phyloP scores from a whole-genome alignment of 2,329 filamentous ascomycete genomes.

The Clonostachys sp. region DNA sequence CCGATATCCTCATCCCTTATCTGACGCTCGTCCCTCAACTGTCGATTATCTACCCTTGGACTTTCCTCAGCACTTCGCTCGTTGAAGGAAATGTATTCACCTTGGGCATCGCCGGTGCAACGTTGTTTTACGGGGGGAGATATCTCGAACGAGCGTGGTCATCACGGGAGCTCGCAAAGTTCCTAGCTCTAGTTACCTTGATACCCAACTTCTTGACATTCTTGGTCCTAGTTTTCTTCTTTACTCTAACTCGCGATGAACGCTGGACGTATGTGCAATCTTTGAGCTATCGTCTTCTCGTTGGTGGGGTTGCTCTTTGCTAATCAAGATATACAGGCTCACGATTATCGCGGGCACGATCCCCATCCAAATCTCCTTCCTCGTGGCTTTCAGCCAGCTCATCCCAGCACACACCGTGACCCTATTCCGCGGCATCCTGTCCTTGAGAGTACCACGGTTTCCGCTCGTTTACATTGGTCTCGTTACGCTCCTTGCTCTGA shows the following conservation, averaged over 20 bases:
- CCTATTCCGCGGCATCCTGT: constrained; percentile 81
- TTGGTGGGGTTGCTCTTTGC: background rate
- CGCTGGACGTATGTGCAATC: constrained; percentile 58
- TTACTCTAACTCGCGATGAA: constrained; percentile 62
- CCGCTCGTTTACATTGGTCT: constrained; percentile 71
- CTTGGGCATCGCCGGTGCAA: constrained; percentile 68
- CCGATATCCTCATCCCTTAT: constrained; percentile 73
- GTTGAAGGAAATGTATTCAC: constrained; percentile 94
- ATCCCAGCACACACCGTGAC: constrained; percentile 96
- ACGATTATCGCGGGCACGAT: constrained; percentile 86
- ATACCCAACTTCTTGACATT: constrained; percentile 79
- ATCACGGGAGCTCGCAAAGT: constrained; percentile 86
- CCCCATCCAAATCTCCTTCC: constrained; percentile 85
- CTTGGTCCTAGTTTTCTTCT: constrained; percentile 68
- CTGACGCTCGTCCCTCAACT: constrained; percentile 80
- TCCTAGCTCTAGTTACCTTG: constrained; percentile 71
- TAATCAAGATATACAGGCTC: constrained; percentile 41
- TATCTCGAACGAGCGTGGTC: constrained; percentile 97
- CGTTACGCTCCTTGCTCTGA: constrained; percentile 59
- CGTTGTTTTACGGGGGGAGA: constrained; percentile 85
- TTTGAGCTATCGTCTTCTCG: background rate
- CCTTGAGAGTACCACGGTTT: constrained; percentile 75
- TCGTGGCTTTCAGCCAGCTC: constrained; percentile 96
- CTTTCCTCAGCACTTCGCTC: constrained; percentile 77
- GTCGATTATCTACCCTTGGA: constrained; percentile 90